Evolutionary conservation across 2,329 filamentous ascomycete genomes (phyloP).

Genomic region (Exserohilum rostratum): DNA sequence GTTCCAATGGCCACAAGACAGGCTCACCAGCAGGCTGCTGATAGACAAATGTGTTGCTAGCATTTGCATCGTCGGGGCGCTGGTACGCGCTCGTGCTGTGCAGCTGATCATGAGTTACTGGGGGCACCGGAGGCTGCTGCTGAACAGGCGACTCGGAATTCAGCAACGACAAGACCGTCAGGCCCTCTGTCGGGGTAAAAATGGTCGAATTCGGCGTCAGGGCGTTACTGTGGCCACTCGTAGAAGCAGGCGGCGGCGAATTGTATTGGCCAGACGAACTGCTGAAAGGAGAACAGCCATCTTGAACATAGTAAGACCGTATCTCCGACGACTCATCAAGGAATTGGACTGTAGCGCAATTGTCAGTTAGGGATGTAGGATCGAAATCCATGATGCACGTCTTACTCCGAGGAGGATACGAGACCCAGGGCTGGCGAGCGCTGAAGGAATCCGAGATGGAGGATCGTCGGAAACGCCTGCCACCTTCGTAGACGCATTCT

Average conservation of each 20-base stretch:
- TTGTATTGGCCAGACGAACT: slow-evolving; percentile 14
- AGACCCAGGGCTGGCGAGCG: slow-evolving; percentile 43
- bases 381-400: background rate
- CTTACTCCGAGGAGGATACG: slow-evolving; percentile 43
- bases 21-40: slow-evolving; percentile 38
- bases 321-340: slow-evolving; percentile 45
- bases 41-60: slow-evolving; percentile 33
- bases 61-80: slow-evolving; percentile 8
- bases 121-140: slow-evolving; percentile 17
- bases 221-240: slow-evolving; percentile 19
- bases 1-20: slow-evolving; percentile 44
- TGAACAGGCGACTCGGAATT: slow-evolving; percentile 42
- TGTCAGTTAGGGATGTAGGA: slow-evolving; percentile 15
- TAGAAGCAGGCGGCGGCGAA: slow-evolving; percentile 19
- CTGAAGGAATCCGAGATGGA: slow-evolving; percentile 43
- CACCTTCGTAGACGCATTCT: slow-evolving; percentile 44
- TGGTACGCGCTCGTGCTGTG: slow-evolving; percentile 12
- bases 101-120: slow-evolving; percentile 24
- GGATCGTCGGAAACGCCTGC: slow-evolving; percentile 44
- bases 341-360: slow-evolving; percentile 39
- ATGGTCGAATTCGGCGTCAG: slow-evolving; percentile 25
- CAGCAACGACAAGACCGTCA: slow-evolving; percentile 43
- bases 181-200: slow-evolving; percentile 36
- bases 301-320: slow-evolving; percentile 37
- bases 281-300: slow-evolving; percentile 23